phyloP scores from a whole-genome alignment of 371 early-diverging fungal species.

The Dinochytrium kinnereticum region DNA sequence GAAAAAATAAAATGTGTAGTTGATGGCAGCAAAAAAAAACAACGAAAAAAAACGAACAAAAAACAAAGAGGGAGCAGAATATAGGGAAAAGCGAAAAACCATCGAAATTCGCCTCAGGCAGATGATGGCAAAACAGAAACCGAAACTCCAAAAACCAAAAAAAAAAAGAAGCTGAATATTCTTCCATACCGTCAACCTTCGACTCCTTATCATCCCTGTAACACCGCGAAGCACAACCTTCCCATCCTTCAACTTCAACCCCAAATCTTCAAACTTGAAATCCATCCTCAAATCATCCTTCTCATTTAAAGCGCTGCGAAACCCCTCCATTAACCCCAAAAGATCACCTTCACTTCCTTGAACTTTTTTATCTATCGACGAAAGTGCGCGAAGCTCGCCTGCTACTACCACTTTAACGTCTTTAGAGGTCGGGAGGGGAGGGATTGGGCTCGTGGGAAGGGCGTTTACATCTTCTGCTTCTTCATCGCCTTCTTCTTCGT shows the following conservation, averaged over 20 bases:
- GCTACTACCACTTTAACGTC: background rate
- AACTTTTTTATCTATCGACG: background rate
- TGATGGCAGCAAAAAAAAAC: no score
- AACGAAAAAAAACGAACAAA: no score
- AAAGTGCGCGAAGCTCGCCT: background rate
- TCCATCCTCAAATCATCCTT: conserved; percentile 37
- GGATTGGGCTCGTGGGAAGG: no score
- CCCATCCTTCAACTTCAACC: conserved; percentile 60
- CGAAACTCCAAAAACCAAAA: background rate
- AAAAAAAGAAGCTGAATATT: background rate
- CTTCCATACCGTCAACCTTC: conserved; percentile 51
- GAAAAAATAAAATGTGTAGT: no score
- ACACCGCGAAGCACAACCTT: conserved; percentile 61
- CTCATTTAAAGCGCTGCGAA: conserved; percentile 22
- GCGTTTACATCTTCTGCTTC: no score
- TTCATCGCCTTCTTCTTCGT: no score
- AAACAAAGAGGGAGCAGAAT: no score
- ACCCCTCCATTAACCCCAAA: conserved; percentile 12
- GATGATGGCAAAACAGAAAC: no score
- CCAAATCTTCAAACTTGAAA: conserved; percentile 60
- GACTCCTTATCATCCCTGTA: conserved; percentile 54
- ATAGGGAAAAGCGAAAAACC: no score
- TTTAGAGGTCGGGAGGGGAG: no score
- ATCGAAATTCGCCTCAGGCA: no score
- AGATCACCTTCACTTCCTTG: background rate